A percentile compares a stretch with the other conserved stretches of the same genome.
phyloP scores from a whole-genome alignment of 306 rosid genomes.

The Acacia melanoxylon region DNA sequence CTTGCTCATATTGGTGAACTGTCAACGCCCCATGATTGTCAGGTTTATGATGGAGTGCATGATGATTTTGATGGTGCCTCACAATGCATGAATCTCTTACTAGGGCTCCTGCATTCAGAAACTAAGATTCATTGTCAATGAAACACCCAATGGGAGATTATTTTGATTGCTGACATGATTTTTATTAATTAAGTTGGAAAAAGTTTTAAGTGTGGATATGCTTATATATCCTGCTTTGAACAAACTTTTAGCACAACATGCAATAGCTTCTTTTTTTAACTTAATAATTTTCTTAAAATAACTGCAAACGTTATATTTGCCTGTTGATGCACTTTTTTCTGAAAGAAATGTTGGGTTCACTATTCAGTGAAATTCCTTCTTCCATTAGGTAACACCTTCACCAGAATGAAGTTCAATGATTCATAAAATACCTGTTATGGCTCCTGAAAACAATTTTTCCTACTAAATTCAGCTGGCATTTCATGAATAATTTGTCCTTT shows the following conservation, averaged over 20 bases:
- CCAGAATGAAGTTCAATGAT: conserved; percentile 17
- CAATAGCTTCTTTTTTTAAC: not conserved
- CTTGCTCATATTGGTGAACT: conserved; percentile 24
- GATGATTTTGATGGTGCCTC: not conserved
- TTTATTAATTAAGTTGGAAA: not conserved
- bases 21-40: not conserved
- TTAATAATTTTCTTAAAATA: not conserved
- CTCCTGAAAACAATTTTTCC: conserved; percentile 4
- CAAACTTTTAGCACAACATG: conserved; percentile 7
- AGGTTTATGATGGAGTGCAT: not conserved
- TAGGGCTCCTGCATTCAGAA: not conserved
- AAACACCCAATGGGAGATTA: not conserved
- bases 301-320: not conserved
- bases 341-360: conserved; percentile 1
- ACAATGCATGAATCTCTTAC: not conserved
- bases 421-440: not conserved
- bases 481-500: conserved; percentile 17
- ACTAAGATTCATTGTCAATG: not conserved
- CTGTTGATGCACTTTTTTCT: conserved; percentile 5
- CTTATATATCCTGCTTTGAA: not conserved
- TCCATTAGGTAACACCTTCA: conserved; percentile 4
- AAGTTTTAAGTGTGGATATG: not conserved
- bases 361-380: conserved; percentile 1
- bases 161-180: conserved; percentile 7
- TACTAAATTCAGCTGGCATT: conserved; percentile 28